Conservation (phyloP, 2,329 filamentous ascomycete species). For the Aureobasidium sp. region DNA sequence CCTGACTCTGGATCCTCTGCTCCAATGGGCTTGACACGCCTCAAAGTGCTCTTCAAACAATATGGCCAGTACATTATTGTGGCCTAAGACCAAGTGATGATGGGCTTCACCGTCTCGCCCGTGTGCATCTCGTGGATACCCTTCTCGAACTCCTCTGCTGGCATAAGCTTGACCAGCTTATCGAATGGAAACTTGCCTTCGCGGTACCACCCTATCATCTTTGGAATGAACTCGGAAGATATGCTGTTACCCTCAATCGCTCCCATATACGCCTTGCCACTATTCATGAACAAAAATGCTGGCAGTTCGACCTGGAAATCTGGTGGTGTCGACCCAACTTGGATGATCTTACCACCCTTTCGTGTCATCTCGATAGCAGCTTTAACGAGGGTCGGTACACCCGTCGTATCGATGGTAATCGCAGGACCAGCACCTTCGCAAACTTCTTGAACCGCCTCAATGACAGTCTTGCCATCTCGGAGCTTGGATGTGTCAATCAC, state of each 20-base stretch:
- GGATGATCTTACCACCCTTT: slow-evolving; percentile 41
- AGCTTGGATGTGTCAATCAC: slow-evolving; percentile 30
- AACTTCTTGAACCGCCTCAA: slow-evolving; percentile 29
- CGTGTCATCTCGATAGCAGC: slow-evolving; percentile 36
- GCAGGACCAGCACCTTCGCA: slow-evolving; percentile 35
- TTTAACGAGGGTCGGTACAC: slow-evolving; percentile 35
- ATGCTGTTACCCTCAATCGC: slow-evolving; percentile 40
- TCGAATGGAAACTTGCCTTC: slow-evolving; percentile 42
- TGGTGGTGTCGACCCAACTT: slow-evolving; percentile 42
- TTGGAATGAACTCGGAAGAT: slow-evolving; percentile 36
- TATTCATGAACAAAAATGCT: slow-evolving; percentile 39
- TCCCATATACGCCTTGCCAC: slow-evolving; percentile 42
- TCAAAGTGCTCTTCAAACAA: not conserved
- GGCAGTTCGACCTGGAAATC: slow-evolving; percentile 36
- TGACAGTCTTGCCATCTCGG: slow-evolving; percentile 26
- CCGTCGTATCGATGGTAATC: slow-evolving; percentile 45
- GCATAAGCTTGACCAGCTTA: slow-evolving; percentile 38
- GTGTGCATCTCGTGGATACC: slow-evolving; percentile 37
- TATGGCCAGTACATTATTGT: not conserved
- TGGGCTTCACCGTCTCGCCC: slow-evolving; percentile 16
- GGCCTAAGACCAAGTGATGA: slow-evolving; percentile 14
- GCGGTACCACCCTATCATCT: slow-evolving; percentile 43
- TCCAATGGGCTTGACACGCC: not conserved
- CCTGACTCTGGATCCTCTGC: not conserved
- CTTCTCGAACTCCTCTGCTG: slow-evolving; percentile 33